These are phyloP conservation scores for Leptographium lundbergii DNA, from an alignment of 2,329 filamentous ascomycete species.

Conservation along the genomic window DNA sequence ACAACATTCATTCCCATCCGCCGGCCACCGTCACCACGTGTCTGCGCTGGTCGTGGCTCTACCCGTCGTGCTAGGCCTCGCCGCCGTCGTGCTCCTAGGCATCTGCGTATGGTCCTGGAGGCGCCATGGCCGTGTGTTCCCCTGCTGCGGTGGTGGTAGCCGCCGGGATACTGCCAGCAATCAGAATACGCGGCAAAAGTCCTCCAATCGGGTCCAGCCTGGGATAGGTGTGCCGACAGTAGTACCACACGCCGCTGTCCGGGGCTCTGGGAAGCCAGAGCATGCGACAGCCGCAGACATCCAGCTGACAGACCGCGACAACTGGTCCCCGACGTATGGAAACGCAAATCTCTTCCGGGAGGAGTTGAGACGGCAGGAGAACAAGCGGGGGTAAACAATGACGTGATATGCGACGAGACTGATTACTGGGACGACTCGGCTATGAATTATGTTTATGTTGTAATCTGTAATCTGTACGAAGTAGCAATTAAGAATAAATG, in stretches of 20 bases:
- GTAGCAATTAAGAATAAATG: too few relatives aligned
- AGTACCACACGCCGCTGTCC: not conserved
- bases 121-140: constrained; percentile 13
- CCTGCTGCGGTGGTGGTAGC: constrained; percentile 9
- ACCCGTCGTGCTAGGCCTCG: constrained; percentile 17
- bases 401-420: not conserved
- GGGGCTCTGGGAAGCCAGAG: constrained; percentile 1
- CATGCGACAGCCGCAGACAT: constrained; percentile 11
- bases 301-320: constrained; percentile 19
- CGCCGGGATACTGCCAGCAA: constrained; percentile 13
- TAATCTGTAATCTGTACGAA: too few relatives aligned
- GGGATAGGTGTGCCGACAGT: not conserved
- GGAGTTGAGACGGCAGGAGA: constrained; percentile 21
- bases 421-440: too few relatives aligned
- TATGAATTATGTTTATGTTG: too few relatives aligned
- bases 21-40: constrained; percentile 10
- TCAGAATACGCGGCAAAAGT: constrained; percentile 8
- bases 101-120: constrained; percentile 17
- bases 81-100: constrained; percentile 9
- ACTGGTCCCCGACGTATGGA: constrained; percentile 18
- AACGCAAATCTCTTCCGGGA: constrained; percentile 23
- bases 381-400: not conserved
- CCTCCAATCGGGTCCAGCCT: not conserved
- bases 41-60: constrained; percentile 15
- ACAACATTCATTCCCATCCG: not conserved